Evolutionary conservation across 495 filamentous ascomycete genomes (phyloP), one percentile per base, ranked within the genome.

Genomic region (Lophium mytilinum): DNA sequence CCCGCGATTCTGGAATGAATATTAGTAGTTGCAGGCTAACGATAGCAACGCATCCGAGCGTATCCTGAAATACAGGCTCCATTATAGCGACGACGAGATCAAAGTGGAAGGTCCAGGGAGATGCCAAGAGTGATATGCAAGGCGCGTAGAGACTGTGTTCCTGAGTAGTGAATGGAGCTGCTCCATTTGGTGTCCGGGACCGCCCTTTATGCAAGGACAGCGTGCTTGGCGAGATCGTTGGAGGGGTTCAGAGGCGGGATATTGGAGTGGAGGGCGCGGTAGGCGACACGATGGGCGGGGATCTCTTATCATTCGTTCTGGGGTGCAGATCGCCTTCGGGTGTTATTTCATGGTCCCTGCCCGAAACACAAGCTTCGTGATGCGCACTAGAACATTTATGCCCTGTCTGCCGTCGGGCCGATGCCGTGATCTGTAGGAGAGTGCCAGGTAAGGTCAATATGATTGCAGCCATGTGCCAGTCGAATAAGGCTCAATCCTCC

Each of bases 281-380:
- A 24, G 33, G 17, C 17, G 17, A 14, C 45, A 48, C 45, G 45
- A 12, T 48, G 45, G 12, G 45, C 6, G 21, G 45, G 14, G 21
- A 48, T 24, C 15, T 6, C 45, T 48, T 48, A 48, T 48, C 45
- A 48, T 48, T 48, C 45, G 45, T n/a, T 48, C 17, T n/a, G 45
- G 45, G 45, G 41, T 30, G 24, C 24, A 30, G 24, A 30, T 30
- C 24, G 24, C 24, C 24, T 30, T 30, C 24, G 24, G 24, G 24
- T 30, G 3, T 30, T 30, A 30, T 30, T 30, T 30, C 6, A 30
- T 30, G 24, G 24, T 30, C 24, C 24, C 24, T 30, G 24, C 3
- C 24, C 24, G 24, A 30, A 30, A 30, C 24, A 30, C 24, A 30
- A 30, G 24, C 24, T 30, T 30, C 24, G 24, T 6, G 24, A 30